Evolutionary conservation across 352 stramenopile genomes (phyloP).

Genomic region (Thalassiosira delicatula): DNA sequence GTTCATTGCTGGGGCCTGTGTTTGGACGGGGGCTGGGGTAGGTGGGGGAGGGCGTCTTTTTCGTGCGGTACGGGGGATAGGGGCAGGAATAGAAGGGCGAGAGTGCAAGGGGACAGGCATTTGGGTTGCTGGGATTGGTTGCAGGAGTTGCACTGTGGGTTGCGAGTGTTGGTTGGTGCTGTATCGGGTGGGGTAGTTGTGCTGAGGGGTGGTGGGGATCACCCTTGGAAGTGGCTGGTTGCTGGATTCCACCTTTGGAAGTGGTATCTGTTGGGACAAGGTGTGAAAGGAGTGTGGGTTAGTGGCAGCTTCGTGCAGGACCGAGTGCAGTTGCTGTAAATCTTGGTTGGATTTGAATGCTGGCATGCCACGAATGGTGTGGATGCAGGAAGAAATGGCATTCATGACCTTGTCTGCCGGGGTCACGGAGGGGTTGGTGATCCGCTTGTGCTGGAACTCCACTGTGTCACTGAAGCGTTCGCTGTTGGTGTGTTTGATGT

Average conservation of each 20-base stretch:
- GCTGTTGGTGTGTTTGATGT: slow-evolving; percentile 1
- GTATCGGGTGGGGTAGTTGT: too few relatives aligned
- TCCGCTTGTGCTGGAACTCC: slow-evolving; percentile 14
- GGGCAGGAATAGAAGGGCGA: too few relatives aligned
- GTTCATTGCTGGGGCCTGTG: not conserved
- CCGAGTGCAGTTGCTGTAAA: not conserved
- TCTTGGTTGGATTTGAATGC: too few relatives aligned
- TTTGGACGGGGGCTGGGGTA: not conserved
- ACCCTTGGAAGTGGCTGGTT: slow-evolving; percentile 1
- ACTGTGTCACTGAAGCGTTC: slow-evolving; percentile 16
- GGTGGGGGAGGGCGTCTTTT: not conserved
- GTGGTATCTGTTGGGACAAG: not conserved
- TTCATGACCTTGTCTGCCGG: slow-evolving; percentile 4
- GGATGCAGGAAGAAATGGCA: too few relatives aligned
- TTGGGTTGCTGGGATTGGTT: too few relatives aligned
- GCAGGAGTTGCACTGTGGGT: not conserved
- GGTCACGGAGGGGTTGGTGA: not conserved
- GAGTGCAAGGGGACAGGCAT: too few relatives aligned
- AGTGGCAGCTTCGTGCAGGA: not conserved
- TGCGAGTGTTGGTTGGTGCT: not conserved
- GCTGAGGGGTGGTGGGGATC: too few relatives aligned
- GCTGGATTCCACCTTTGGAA: slow-evolving; percentile 5
- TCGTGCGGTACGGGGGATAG: too few relatives aligned
- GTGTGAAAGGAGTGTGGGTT: not conserved
- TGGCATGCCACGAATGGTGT: too few relatives aligned